Evolutionary conservation across 1,284 basidiomycete species (phyloP).

Genomic region (Sphaerobolus stellatus): DNA sequence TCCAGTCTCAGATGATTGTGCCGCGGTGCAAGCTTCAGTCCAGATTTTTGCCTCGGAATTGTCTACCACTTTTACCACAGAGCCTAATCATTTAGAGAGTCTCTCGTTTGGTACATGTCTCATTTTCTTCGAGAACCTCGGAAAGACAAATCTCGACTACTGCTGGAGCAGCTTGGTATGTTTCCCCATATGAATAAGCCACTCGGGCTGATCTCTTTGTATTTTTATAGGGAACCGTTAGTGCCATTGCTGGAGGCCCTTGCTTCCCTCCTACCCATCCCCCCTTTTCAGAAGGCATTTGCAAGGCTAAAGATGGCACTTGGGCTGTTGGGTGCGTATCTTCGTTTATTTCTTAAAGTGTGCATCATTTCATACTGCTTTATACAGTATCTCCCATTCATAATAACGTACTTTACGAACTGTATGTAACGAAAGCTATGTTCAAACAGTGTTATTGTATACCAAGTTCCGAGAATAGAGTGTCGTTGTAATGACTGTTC

Average conservation of each 20-base stretch:
- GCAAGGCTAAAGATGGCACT: slow-evolving; percentile 5
- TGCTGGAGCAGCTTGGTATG: slow-evolving; percentile 8
- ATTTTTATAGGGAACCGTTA: slow-evolving; percentile 4
- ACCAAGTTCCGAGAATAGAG: too few species aligned
- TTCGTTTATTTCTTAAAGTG: neutral
- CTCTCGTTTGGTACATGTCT: slow-evolving; percentile 9
- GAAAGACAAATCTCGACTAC: neutral
- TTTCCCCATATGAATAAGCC: too few species aligned
- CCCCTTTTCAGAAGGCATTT: slow-evolving; percentile 11
- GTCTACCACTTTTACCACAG: slow-evolving; percentile 1
- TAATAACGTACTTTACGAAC: too few species aligned
- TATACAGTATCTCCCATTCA: slow-evolving; percentile 1
- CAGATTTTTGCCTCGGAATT: neutral
- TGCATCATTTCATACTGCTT: neutral
- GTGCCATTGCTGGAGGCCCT: slow-evolving; percentile 11
- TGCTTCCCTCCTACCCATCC: slow-evolving; percentile 14
- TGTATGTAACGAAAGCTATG: too few species aligned
- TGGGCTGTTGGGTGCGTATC: slow-evolving; percentile 12
- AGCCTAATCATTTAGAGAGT: neutral
- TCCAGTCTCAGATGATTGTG: slow-evolving; percentile 9
- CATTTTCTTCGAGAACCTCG: slow-evolving; percentile 5
- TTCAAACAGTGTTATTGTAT: too few species aligned
- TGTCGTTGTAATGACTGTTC: too few species aligned
- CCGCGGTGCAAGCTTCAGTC: slow-evolving; percentile 2
- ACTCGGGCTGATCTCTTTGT: neutral